phyloP scores from a whole-genome alignment of 495 filamentous ascomycete species.

The Hyaloscypha variabilis region DNA sequence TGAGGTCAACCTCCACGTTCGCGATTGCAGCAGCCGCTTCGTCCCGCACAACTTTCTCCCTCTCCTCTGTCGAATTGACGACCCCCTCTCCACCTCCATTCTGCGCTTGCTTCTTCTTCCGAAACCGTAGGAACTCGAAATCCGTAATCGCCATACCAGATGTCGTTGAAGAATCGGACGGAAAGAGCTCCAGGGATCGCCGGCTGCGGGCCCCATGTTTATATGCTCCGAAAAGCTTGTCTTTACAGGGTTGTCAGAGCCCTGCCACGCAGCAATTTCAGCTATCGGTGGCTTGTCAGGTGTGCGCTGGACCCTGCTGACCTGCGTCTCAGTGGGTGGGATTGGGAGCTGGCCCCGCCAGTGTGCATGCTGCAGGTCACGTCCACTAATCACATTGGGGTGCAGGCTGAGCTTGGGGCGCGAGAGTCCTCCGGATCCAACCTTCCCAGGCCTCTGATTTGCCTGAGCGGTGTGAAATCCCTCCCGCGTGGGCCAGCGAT shows the following conservation, averaged over 20 bases:
- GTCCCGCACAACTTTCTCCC: conserved; percentile 38
- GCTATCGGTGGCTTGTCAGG: conserved; percentile 5
- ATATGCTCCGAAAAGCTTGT: background rate
- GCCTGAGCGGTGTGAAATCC: background rate
- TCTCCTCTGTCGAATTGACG: background rate
- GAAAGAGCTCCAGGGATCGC: background rate
- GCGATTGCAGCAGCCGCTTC: conserved; percentile 35
- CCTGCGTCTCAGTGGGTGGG: background rate
- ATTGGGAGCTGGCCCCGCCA: background rate
- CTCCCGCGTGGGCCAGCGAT: background rate
- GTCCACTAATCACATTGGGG: conserved; percentile 5
- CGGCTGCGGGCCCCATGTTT: background rate
- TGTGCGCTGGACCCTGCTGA: background rate
- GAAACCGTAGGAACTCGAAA: background rate
- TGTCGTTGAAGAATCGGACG: background rate
- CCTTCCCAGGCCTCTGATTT: background rate
- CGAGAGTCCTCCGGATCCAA: background rate
- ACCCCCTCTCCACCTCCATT: background rate
- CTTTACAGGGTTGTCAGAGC: background rate
- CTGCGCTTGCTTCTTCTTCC: background rate
- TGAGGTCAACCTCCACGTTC: conserved; percentile 1
- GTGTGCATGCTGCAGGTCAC: background rate
- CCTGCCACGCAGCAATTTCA: background rate
- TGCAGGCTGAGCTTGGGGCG: background rate
- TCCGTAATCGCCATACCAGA: conserved; percentile 2